Conservation (phyloP, 2,329 filamentous ascomycete species). For the Trichoderma aggressivum region DNA sequence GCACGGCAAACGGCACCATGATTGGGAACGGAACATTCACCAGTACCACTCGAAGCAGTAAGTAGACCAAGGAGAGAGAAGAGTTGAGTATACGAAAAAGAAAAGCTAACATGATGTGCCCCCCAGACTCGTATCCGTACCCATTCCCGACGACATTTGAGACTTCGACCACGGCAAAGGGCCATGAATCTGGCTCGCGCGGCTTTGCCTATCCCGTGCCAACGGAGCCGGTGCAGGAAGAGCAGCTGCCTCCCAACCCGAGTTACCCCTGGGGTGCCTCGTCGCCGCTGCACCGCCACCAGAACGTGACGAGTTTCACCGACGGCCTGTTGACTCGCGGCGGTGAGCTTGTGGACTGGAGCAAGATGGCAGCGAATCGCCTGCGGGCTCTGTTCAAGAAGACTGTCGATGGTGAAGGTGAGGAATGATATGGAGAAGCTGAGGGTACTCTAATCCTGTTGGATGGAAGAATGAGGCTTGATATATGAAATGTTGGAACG, state of each 20-base stretch:
- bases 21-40: background rate
- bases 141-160: conserved; percentile 20
- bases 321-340: conserved; percentile 19
- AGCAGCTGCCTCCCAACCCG: conserved; percentile 29
- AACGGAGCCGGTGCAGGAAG: conserved; percentile 20
- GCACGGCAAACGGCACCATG: conserved; percentile 15
- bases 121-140: conserved; percentile 2
- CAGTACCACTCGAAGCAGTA: conserved; percentile 8
- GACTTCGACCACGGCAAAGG: conserved; percentile 22
- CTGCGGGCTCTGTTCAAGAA: conserved; percentile 6
- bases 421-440: background rate
- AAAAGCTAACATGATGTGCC: background rate
- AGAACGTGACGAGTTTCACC: conserved; percentile 28
- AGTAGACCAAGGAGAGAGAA: background rate
- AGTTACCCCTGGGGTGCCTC: conserved; percentile 38
- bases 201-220: conserved; percentile 21
- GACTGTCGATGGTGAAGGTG: background rate
- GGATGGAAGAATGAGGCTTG: conserved; percentile 9
- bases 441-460: conserved; percentile 1
- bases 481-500: background rate
- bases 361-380: background rate
- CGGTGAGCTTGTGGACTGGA: background rate
- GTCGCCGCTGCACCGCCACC: conserved; percentile 36
- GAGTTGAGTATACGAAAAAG: background rate
- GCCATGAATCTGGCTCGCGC: background rate